Evolutionary conservation across 2,329 filamentous ascomycete genomes (phyloP).

Genomic region (Fusarium clavum): DNA sequence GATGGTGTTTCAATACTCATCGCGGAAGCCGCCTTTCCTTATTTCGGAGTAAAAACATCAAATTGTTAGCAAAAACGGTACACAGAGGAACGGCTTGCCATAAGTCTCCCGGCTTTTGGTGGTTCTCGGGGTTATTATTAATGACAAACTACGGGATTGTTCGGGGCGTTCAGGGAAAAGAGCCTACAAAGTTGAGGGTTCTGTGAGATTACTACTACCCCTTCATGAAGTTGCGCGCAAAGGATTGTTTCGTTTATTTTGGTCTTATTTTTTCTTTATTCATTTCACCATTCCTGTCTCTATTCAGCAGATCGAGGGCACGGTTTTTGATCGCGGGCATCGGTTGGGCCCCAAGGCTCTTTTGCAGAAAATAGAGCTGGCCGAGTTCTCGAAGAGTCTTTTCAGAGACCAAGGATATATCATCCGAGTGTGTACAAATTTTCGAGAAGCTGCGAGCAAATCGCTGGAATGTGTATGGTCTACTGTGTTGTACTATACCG

Average conservation of each 20-base stretch:
- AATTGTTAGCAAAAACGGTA: slow-evolving; percentile 23
- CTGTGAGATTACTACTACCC: slow-evolving; percentile 41
- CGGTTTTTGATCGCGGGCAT: slow-evolving; percentile 19
- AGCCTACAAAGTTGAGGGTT: slow-evolving; percentile 44
- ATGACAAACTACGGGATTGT: slow-evolving; percentile 46
- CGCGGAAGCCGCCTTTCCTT: background rate
- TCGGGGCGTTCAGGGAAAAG: slow-evolving; percentile 47
- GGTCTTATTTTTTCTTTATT: slow-evolving; percentile 24
- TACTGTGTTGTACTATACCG: slow-evolving; percentile 6
- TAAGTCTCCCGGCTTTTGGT: slow-evolving; percentile 26
- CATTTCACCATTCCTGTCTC: slow-evolving; percentile 29
- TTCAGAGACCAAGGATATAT: slow-evolving; percentile 19
- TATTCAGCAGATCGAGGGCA: slow-evolving; percentile 26
- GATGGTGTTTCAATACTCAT: background rate
- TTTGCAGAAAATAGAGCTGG: slow-evolving; percentile 27
- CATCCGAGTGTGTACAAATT: slow-evolving; percentile 32
- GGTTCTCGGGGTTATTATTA: slow-evolving; percentile 42
- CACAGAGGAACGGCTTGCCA: slow-evolving; percentile 33
- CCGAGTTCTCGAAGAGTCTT: slow-evolving; percentile 28
- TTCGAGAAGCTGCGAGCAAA: slow-evolving; percentile 15
- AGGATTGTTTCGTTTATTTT: slow-evolving; percentile 34
- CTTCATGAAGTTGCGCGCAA: slow-evolving; percentile 45
- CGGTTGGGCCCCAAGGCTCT: background rate
- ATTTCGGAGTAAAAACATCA: slow-evolving; percentile 1
- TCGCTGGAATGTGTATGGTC: slow-evolving; percentile 34